phyloP scores from a whole-genome alignment of 352 stramenopile genomes.

The Globisporangium carolinianum region DNA sequence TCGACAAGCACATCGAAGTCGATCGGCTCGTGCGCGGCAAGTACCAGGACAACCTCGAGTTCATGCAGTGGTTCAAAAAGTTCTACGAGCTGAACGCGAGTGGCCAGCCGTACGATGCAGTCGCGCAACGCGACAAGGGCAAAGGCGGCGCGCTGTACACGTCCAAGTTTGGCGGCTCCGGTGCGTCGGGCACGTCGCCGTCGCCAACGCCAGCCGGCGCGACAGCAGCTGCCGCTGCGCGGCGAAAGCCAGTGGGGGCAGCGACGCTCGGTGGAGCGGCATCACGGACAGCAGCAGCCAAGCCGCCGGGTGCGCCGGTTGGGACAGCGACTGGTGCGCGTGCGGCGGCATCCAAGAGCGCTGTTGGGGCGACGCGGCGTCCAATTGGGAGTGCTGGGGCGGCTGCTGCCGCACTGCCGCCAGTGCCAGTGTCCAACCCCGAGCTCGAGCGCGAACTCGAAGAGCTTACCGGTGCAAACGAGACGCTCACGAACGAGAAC shows the following conservation, averaged over 20 bases:
- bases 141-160: slow-evolving; percentile 89
- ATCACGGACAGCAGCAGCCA: slow-evolving; percentile 8
- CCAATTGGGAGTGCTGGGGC: slow-evolving; percentile 20
- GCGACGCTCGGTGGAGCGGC: slow-evolving; percentile 2
- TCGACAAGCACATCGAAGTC: slow-evolving; percentile 96
- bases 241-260: slow-evolving; percentile 27
- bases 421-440: slow-evolving; percentile 17
- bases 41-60: slow-evolving; percentile 99
- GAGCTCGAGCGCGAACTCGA: slow-evolving; percentile 71
- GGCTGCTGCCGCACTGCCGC: slow-evolving; percentile 13
- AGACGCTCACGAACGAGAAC: slow-evolving; percentile 71
- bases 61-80: slow-evolving; percentile 98
- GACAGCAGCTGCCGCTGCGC: slow-evolving; percentile 17
- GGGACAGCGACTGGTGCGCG: slow-evolving; percentile 18
- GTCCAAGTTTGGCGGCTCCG: slow-evolving; percentile 47
- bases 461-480: slow-evolving; percentile 56
- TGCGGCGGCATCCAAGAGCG: background rate
- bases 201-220: slow-evolving; percentile 18
- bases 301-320: slow-evolving; percentile 40
- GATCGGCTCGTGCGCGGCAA: slow-evolving; percentile 97
- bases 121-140: slow-evolving; percentile 88
- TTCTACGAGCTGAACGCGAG: slow-evolving; percentile 90
- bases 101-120: slow-evolving; percentile 90
- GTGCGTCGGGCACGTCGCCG: slow-evolving; percentile 12
- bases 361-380: slow-evolving; percentile 20